Evolutionary conservation across 345 rosid genomes (phyloP), one percentile per base, ranked within the genome.

Genomic region (Populus alba): DNA sequence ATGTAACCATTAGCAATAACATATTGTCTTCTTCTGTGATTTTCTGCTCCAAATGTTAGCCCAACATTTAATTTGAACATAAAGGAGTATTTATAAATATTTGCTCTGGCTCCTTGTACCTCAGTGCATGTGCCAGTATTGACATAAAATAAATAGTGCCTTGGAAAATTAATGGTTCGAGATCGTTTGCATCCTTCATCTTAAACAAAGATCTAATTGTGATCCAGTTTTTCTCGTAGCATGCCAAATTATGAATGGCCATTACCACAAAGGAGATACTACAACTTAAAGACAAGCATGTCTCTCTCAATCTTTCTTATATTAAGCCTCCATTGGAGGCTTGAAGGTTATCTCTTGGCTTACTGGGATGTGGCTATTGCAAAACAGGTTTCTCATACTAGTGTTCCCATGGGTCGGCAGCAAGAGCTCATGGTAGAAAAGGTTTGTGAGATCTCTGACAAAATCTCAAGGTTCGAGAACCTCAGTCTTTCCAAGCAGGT

Each of bases 401-500:
- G 72, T 57, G 57, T 72, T 63, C 7, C 38, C 74, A 73, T 79
- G 81, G 78, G 61, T 18, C 55, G 45, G 62, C 73, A 66, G 53
- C 53, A 72, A 18, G 68, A 73, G 23, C 45, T 74, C 33, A 6
- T 74, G 33, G 61, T 74, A 62, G 69, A 69, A n/a, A 74, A 45
- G n/a, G 70, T 79, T n/a, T 41, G 71, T 16, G 75, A 65, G 23
- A 70, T 80, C n/a, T 75, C 75, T 53, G 72, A 66, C 6, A 29
- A 80, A 38, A 33, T 75, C 23, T 63, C 76, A 6, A 51, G 22
- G 25, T 31, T 80, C 29, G 68, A 71, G 23, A 62, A 51, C 72
- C 76, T 63, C 20, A 35, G 22, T 4, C 83, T 78, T 3, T 75
- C 75, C 57, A 70, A 75, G 65, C 35, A 80, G 37, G 79, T 80